Evolutionary conservation across 2,329 filamentous ascomycete genomes (phyloP), one percentile per base, ranked within the genome.

Genomic region (Epichloe scottii): DNA sequence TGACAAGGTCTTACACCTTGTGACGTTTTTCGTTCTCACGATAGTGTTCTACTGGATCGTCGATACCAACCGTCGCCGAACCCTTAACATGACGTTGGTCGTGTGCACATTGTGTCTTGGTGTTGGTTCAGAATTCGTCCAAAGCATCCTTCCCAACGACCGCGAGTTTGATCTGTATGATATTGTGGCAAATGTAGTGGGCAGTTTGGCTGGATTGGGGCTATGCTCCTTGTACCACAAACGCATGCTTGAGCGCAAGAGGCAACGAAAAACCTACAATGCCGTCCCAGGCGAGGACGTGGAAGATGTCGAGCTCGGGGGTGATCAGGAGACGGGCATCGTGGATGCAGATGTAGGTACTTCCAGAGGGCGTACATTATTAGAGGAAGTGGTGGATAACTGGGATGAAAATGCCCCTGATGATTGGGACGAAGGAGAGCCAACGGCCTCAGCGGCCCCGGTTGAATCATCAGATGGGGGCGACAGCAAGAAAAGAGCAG

Each of bases 11-110:
- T 77, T 97, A 30, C 93, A 97, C 69, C 77, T 87, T 60, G 55
- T 89, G 53, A 90, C 87, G 60, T 97, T 98, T 74, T 95, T 97
- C 75, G 65, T 88, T 58, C 78, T 98, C 49, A 95, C 91, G 15
- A 69, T 87, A 57, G 71, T 79, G 59, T 97, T 97, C 76, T 98
- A 98, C 79, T 98, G 93, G 89, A 87, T 96, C 64, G 71, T 96
- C 60, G 93, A 98, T 66, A 94, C 89, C 49, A 85, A 83, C 56
- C 87, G 93, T 55, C 84, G 91, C 48, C 87, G 91, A 58, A 85
- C 82, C 19, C 73, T 95, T 46, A 85, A 98, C 68, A 71, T 95
- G 57, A 95, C 90, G 14, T 72, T 96, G 26, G 66, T 89, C 21
- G 75, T 89, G 54, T 94, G 89, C 71, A 94, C 90, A 5, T 69